Evolutionary conservation across 164 flowering plant genomes (phyloP), one percentile per base, ranked within the genome.

Genomic region (Buxus sempervirens): DNA sequence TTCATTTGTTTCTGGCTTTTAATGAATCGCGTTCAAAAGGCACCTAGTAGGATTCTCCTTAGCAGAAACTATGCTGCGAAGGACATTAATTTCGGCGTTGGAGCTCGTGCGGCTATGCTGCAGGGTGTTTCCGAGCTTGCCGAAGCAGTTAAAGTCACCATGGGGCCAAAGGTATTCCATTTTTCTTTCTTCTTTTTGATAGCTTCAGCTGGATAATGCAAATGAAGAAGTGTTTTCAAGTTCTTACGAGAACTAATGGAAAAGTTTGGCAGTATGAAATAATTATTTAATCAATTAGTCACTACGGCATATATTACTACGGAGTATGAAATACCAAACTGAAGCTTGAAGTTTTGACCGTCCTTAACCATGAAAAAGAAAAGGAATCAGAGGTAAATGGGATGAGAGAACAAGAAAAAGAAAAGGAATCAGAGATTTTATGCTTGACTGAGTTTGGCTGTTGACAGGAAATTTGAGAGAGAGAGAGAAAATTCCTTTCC

Each of bases 61-160:
- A 79, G 60, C 48, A 86, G 97, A 70, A 76, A 72, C 65, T 91
- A 89, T 84, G 90, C 63, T 56, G 88, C 95, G 0, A 91, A 91
- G 74, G 90, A 86, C 51, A 81, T 89, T 75, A 77, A 54, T 71
- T 89, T 86, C 48, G 97, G 97, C n/a, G 65, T 69, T 25, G 84
- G 85, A 32, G 95, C 91, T 65, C 88, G 95, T 18, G 90, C 89
- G 2, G 89, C 89, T 1, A 83, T 91, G 91, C 73, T 91, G 18
- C 85, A 82, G 63, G 97, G 97, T 69, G 97, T 91, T n/a, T 72
- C 80, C 59, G 93, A 91, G 82, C 84, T 91, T 53, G 95, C 97
- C 1, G 87, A 88, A 38, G 97, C 88, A 36, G 97, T 91, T 0
- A 91, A 83, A 78, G 90, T 91, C 54, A 91, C 97, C 4, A 91